These are phyloP conservation scores for Gnomoniopsis smithogilvyi DNA, from an alignment of 2,329 filamentous ascomycete genomes.

Conservation along the genomic window DNA sequence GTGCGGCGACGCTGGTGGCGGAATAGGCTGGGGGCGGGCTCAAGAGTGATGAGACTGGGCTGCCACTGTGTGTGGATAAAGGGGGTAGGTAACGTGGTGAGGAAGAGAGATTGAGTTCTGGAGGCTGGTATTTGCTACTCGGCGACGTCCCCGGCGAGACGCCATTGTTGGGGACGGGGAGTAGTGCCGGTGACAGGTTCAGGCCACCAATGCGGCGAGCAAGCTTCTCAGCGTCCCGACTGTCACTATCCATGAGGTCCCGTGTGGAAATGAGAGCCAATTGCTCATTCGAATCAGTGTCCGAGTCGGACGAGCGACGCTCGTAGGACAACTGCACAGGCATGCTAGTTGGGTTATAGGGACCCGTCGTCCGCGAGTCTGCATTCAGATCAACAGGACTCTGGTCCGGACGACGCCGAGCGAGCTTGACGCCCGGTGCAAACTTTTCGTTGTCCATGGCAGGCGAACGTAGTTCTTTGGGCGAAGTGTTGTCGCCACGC, in stretches of 20 bases:
- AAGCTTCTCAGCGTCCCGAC: slow-evolving; percentile 34
- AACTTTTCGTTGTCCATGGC: slow-evolving; percentile 39
- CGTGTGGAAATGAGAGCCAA: slow-evolving; percentile 52
- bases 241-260: slow-evolving; percentile 49
- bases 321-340: slow-evolving; percentile 32
- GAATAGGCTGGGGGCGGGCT: slow-evolving; percentile 32
- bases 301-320: slow-evolving; percentile 33
- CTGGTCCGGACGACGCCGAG: slow-evolving; percentile 30
- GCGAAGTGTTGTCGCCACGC: slow-evolving; percentile 22
- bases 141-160: slow-evolving; percentile 35
- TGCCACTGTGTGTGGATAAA: slow-evolving; percentile 23
- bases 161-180: slow-evolving; percentile 29
- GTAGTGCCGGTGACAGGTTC: slow-evolving; percentile 33
- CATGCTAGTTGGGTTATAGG: slow-evolving; percentile 16
- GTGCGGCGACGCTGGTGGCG: slow-evolving; percentile 18
- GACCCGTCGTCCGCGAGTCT: slow-evolving; percentile 3
- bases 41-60: slow-evolving; percentile 17
- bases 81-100: slow-evolving; percentile 38
- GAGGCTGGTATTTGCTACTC: slow-evolving; percentile 24
- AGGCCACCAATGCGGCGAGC: slow-evolving; percentile 38
- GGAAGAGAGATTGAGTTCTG: slow-evolving; percentile 29
- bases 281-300: slow-evolving; percentile 27
- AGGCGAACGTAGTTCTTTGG: slow-evolving; percentile 34
- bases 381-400: slow-evolving; percentile 1
- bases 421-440: slow-evolving; percentile 35